Evolutionary conservation across 139 green algal species (phyloP).

Genomic region (Zygnema cylindricum): DNA sequence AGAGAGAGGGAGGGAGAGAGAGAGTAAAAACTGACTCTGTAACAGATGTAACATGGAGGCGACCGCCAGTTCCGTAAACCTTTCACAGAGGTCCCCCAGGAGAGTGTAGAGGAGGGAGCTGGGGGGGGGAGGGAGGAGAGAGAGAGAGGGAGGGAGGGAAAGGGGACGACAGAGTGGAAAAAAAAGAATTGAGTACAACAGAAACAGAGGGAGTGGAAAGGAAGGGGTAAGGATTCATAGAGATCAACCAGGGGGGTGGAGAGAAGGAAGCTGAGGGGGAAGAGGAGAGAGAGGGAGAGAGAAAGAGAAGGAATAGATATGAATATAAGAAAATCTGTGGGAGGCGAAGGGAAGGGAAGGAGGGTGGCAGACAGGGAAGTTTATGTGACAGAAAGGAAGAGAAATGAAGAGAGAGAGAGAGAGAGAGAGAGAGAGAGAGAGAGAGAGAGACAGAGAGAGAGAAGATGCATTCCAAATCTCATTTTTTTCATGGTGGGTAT

Average conservation of each 20-base stretch:
- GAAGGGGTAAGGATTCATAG: background rate
- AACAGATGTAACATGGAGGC: constrained; percentile 54
- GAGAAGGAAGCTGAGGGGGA: background rate
- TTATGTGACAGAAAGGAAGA: too few species aligned
- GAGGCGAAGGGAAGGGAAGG: background rate
- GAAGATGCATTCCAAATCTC: too few species aligned
- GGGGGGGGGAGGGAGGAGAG: background rate
- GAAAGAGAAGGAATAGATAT: background rate
- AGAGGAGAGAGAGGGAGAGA: background rate
- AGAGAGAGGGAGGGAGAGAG: background rate
- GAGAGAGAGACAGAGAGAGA: too few species aligned
- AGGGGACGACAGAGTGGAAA: background rate
- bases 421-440: too few species aligned
- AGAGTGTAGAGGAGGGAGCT: constrained; percentile 30
- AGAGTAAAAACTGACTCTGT: constrained; percentile 23
- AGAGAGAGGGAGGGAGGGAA: background rate
- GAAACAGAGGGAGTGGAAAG: background rate
- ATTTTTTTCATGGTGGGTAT: too few species aligned
- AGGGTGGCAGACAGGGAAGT: too few species aligned
- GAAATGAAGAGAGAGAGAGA: too few species aligned
- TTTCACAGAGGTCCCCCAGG: constrained; percentile 9
- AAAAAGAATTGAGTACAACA: background rate
- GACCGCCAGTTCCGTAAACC: constrained; percentile 56
- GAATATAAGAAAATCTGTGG: background rate
- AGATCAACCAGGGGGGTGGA: background rate